Percentiles rank a stretch among this genome's conserved stretches.
Evolutionary conservation across 176 grass and related monocot genomes (phyloP).

Genomic region (Hordeum marinum): DNA sequence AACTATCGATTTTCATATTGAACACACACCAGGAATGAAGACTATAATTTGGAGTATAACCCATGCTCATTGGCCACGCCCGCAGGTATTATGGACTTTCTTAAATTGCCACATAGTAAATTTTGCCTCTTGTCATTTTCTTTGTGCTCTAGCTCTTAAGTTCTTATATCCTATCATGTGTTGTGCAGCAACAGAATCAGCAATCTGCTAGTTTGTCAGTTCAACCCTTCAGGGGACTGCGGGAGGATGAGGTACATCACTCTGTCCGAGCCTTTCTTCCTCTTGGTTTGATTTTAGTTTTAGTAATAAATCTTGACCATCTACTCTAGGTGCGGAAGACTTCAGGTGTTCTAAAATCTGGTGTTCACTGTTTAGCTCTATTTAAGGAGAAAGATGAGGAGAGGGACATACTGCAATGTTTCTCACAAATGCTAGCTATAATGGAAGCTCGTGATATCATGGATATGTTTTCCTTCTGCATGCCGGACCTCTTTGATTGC

Average conservation of each 20-base stretch:
- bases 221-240: constrained; percentile 75
- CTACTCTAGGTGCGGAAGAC: constrained; percentile 80
- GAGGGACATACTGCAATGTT: constrained; percentile 88
- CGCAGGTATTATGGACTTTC: constrained; percentile 52
- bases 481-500: constrained; percentile 93
- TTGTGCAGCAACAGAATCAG: constrained; percentile 78
- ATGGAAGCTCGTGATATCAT: constrained; percentile 97
- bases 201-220: constrained; percentile 76
- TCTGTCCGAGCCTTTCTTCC: constrained; percentile 12
- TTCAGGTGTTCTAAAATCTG: constrained; percentile 91
- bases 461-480: constrained; percentile 98
- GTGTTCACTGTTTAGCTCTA: constrained; percentile 84
- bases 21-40: constrained; percentile 81
- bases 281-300: constrained; percentile 19
- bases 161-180: constrained; percentile 38
- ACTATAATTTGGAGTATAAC: constrained; percentile 99
- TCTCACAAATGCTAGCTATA: constrained; percentile 91
- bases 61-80: constrained; percentile 82
- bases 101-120: constrained; percentile 13
- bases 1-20: constrained; percentile 25
- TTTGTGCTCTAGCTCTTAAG: constrained; percentile 5
- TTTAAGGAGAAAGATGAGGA: constrained; percentile 98
- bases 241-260: constrained; percentile 83
- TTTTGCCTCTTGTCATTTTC: constrained; percentile 6
- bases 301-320: constrained; percentile 17